Base-by-base conservation (phyloP, 768 basidiomycete species). In the Xerocomellus dryophilus region DNA sequence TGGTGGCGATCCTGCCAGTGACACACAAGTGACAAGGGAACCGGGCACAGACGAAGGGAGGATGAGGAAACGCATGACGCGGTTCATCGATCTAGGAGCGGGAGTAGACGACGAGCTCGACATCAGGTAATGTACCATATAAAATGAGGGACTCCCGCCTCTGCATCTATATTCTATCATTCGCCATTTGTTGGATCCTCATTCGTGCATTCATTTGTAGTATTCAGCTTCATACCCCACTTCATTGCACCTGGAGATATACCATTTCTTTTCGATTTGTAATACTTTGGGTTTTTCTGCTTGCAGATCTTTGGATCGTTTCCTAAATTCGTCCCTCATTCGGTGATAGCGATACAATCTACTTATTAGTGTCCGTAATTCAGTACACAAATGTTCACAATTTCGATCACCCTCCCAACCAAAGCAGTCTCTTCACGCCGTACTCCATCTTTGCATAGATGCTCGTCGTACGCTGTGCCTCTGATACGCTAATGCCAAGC, bases 381-480 rank as follows among this genome's bases (percentile, higher is more conserved):
- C 42, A 53, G 34, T 36, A 34, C 39, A 46, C 21, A 27, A 43
- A 50, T 34, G 9, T 46, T 43, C 8, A 47, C 29, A 39, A 31
- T 32, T 25, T 43, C 25, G 25, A 57, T 69, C 61, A 90, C 58
- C 86, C 80, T 45, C 91, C 90, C 44, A 96, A 71, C 93, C 93
- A 96, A 54, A 96, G 71, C 66, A 96, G 73, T 59, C 93, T 77
- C 78, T 95, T 98, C 47, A 97, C 78, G 0, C 90, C 91, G 68
- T 96, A 93, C 65, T 97, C 94, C 83, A 96, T 88, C 73, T 93
- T 93, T 14, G 93, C 83, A 68, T 91, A 89, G 60, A 95, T 76
- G 56, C 85, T 90, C 3, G 92, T 97, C 76, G 86, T 85, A 50
- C 82, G 79, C 67, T 88, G 85, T 2, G 95, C 95, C 61, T 97